phyloP scores from a whole-genome alignment of 192 early-diverging fungal species.

The Rhizophagus prolifer region DNA sequence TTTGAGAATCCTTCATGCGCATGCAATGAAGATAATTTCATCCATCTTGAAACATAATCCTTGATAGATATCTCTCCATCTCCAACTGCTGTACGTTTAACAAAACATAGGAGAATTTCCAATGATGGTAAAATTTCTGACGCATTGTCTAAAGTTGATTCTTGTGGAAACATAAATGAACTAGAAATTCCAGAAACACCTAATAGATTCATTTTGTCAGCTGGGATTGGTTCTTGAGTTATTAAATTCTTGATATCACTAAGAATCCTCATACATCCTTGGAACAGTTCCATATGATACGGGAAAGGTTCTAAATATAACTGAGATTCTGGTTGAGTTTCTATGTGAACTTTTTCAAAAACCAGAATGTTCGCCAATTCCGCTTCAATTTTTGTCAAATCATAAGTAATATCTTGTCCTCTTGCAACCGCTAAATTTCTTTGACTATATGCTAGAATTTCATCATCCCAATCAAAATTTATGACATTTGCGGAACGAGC shows the following conservation, averaged over 20 bases:
- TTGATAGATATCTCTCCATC: conserved; percentile 19
- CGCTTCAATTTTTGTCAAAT: conserved; percentile 23
- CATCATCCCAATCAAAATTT: conserved; percentile 21
- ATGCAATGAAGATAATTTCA: conserved; percentile 3
- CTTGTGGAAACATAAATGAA: background rate
- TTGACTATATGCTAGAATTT: conserved; percentile 22
- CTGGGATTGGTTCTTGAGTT: conserved; percentile 22
- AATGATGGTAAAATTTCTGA: conserved; percentile 22
- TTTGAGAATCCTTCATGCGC: background rate
- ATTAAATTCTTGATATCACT: conserved; percentile 21
- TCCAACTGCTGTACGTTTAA: conserved; percentile 20
- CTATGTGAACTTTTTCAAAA: conserved; percentile 30
- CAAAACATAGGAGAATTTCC: conserved; percentile 32
- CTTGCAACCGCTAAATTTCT: conserved; percentile 2
- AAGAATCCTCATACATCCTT: conserved; percentile 19
- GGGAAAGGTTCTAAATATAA: conserved; percentile 26
- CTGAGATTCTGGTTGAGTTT: background rate
- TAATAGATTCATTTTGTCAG: conserved; percentile 4
- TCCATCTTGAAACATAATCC: conserved; percentile 27
- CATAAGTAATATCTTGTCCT: conserved; percentile 15
- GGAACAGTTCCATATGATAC: conserved; percentile 34
- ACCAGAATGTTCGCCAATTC: conserved; percentile 21
- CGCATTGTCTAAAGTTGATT: background rate
- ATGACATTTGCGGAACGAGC: background rate
- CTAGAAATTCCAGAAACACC: background rate